Base-by-base conservation (phyloP, 2,329 filamentous ascomycete species). In the Plenodomus tracheiphilus region DNA sequence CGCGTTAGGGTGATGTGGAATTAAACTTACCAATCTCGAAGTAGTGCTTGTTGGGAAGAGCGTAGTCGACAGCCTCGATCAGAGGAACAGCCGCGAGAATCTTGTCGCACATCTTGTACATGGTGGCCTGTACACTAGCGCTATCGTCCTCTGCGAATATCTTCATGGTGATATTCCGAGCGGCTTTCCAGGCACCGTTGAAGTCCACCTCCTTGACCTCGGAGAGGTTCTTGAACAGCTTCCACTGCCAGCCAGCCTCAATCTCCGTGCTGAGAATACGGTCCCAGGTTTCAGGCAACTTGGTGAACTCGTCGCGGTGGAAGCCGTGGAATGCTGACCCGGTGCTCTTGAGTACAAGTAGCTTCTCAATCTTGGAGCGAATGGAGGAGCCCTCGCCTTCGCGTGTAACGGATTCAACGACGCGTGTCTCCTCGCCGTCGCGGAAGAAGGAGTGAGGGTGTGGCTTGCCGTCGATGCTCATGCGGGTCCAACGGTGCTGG, bases 31-130 rank as follows among this genome's bases (percentile, higher is more conserved):
- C 88, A 73, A 97, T 87, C 75, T 97, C 93, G 69, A 97, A 97
- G 78, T 97, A 97, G 77, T 99, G 94, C 79, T 97, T 97, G 80
- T 99, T 99, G 10, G 94, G 94, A 66, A 99, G 80, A 8, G 87
- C 81, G 71, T 97, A 97, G 63, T 87, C 83, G 36, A 94, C 89
- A 18, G 81, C 79, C 38, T 87, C 83, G 18, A 91, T 82, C 56
- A 86, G 79, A 13, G 91, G 87, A 19, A 86, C 88, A 18, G 80
- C 84, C 8, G 83, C 87, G 44, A 99, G 79, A 60, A 99, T 96
- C 72, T 87, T 79, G 73, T 93, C 88, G 64, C 84, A 86, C 93
- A 99, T 99, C 80, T 97, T 95, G 80, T 97, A 99, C 94, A 99
- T 97, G 53, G 93, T 97, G 64, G 86, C 87, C 77, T 99, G 94